Evolutionary conservation across 1,139 yeast species (phyloP).

Genomic region (Arxiozyma slooffiae): DNA sequence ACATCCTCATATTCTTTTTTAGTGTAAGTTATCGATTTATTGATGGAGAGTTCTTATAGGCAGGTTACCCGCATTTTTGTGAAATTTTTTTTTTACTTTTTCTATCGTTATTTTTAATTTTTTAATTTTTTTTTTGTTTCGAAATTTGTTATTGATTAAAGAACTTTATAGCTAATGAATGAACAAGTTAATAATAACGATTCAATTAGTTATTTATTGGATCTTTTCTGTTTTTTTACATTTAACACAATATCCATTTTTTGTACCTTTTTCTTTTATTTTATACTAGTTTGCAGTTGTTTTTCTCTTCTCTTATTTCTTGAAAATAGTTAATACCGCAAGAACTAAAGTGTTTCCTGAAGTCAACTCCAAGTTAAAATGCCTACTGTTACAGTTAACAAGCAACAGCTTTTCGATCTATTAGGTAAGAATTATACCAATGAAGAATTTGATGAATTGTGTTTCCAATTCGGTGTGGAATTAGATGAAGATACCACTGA

Average conservation of each 20-base stretch:
- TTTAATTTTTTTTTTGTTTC: too few relatives aligned
- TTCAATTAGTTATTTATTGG: not conserved
- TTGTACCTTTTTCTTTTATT: too few relatives aligned
- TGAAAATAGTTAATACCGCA: not conserved
- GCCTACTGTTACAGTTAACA: constrained; percentile 97
- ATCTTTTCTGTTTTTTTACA: not conserved
- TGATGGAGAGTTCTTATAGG: not conserved
- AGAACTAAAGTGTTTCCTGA: not conserved
- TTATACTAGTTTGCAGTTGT: too few relatives aligned
- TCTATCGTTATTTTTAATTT: too few relatives aligned
- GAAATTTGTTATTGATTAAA: too few relatives aligned
- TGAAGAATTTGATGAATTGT: constrained; percentile 90
- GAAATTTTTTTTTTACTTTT: too few relatives aligned
- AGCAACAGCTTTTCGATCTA: constrained; percentile 76
- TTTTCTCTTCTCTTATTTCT: too few relatives aligned
- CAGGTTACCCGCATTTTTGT: not conserved
- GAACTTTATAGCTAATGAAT: not conserved
- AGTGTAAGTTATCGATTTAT: not conserved
- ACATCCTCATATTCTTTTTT: not conserved
- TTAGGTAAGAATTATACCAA: constrained; percentile 76
- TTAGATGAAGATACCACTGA: constrained; percentile 88
- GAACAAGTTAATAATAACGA: not conserved
- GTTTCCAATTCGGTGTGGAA: constrained; percentile 96
- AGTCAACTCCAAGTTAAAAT: constrained; percentile 32
- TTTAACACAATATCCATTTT: not conserved